phyloP scores from a whole-genome alignment of 2,329 filamentous ascomycete genomes.

The Ophiostoma tasmaniense region DNA sequence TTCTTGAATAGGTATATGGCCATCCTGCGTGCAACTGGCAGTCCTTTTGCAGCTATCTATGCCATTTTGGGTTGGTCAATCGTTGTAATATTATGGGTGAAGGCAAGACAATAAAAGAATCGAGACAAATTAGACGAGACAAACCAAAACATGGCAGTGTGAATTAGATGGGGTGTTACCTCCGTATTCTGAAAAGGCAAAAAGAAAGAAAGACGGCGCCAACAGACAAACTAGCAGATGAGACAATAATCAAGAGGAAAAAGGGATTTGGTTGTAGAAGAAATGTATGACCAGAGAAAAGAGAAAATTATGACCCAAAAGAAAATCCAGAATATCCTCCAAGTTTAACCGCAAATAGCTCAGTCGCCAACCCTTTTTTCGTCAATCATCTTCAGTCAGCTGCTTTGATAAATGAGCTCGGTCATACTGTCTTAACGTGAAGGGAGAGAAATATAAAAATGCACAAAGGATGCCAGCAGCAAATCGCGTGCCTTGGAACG shows the following conservation, averaged over 20 bases:
- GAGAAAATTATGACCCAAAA: too few relatives aligned
- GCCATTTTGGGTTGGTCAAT: not conserved
- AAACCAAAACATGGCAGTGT: not conserved
- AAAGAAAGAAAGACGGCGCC: not conserved
- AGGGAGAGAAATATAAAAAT: not conserved
- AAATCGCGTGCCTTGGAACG: slow-evolving; percentile 1
- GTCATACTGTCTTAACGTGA: not conserved
- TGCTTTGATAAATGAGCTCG: not conserved
- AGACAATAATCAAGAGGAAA: not conserved
- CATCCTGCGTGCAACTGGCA: not conserved
- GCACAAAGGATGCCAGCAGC: not conserved
- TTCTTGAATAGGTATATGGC: not conserved
- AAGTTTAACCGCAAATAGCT: not conserved
- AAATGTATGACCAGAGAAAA: not conserved
- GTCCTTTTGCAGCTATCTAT: not conserved
- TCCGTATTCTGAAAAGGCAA: not conserved
- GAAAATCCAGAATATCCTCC: too few relatives aligned
- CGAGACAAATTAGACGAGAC: not conserved
- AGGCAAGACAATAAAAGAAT: not conserved
- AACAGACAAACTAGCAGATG: not conserved
- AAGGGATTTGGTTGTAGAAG: too few relatives aligned
- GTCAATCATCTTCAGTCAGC: not conserved
- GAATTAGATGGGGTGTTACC: not conserved
- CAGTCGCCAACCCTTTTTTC: not conserved
- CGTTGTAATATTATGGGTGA: not conserved